These are phyloP conservation scores for Penicillium goetzii DNA, from an alignment of 495 filamentous ascomycete species.

Conservation along the genomic window DNA sequence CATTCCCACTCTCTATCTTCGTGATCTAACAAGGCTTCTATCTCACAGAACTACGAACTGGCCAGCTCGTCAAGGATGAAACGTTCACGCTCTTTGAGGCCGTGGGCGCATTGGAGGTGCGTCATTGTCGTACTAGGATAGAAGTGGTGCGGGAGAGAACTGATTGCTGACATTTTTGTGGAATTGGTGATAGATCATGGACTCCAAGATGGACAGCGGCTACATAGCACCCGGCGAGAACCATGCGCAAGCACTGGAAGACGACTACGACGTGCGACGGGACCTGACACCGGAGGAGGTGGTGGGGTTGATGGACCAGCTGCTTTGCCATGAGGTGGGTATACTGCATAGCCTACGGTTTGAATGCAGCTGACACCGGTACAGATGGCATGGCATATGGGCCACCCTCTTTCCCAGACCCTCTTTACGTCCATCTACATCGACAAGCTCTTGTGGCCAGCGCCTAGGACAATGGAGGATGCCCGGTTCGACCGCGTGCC, in stretches of 20 bases:
- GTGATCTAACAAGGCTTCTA: constrained; percentile 21
- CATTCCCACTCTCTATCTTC: neutral
- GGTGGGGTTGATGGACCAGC: constrained; percentile 90
- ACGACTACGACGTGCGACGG: constrained; percentile 78
- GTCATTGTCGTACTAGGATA: constrained; percentile 29
- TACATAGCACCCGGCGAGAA: constrained; percentile 74
- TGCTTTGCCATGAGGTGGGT: constrained; percentile 83
- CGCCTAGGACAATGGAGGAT: constrained; percentile 66
- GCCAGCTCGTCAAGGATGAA: constrained; percentile 91
- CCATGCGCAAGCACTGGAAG: constrained; percentile 61
- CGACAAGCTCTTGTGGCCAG: constrained; percentile 76
- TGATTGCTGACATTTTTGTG: constrained; percentile 20
- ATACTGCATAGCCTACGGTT: neutral
- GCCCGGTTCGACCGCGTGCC: constrained; percentile 64
- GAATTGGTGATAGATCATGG: constrained; percentile 76
- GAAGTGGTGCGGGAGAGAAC: constrained; percentile 5
- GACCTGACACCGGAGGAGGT: constrained; percentile 76
- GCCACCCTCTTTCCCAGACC: constrained; percentile 91
- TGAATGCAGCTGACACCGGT: constrained; percentile 29
- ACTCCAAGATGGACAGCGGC: constrained; percentile 97
- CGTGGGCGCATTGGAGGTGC: constrained; percentile 91
- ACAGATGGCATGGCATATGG: constrained; percentile 96
- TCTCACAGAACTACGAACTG: constrained; percentile 67
- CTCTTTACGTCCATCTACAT: constrained; percentile 94
- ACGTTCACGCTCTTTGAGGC: constrained; percentile 91